A percentile compares a stretch with the other conserved stretches of the same genome.
Evolutionary conservation across 1,284 basidiomycete species (phyloP).

Genomic region (Leccinum griseonigrum): DNA sequence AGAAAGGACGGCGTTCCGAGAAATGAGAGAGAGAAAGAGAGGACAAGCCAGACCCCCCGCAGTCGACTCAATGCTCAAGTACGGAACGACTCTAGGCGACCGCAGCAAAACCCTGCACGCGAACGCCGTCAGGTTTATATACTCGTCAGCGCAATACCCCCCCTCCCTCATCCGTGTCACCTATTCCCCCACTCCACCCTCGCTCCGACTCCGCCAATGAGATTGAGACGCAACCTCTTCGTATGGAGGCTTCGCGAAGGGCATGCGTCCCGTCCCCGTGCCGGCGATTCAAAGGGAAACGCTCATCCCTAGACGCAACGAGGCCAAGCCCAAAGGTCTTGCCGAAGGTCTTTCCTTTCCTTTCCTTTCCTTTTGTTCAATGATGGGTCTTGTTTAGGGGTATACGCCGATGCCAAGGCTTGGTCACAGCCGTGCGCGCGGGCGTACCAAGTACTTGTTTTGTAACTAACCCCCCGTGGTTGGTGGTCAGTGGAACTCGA

Average conservation of each 20-base stretch:
- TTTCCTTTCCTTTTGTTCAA: neutral
- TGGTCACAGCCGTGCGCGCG: neutral
- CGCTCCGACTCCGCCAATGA: slow-evolving; percentile 22
- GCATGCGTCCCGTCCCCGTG: neutral
- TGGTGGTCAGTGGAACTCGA: neutral
- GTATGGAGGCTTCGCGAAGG: slow-evolving; percentile 12
- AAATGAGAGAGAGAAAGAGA: neutral
- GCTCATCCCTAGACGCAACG: slow-evolving; percentile 13
- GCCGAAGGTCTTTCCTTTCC: neutral
- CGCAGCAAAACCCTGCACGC: slow-evolving; percentile 4
- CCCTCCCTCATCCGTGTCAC: neutral
- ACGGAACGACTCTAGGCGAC: neutral
- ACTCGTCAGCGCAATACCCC: neutral
- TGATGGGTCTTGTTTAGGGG: neutral
- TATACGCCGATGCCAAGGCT: neutral
- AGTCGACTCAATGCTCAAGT: neutral
- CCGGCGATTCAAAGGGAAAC: slow-evolving; percentile 10
- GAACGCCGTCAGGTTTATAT: slow-evolving; percentile 17
- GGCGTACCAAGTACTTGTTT: neutral
- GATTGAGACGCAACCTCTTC: slow-evolving; percentile 15
- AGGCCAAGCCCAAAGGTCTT: slow-evolving; percentile 1
- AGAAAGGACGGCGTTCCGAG: neutral
- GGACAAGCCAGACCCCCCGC: neutral
- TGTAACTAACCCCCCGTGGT: neutral
- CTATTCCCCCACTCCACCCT: slow-evolving; percentile 15